Percentiles rank a stretch among this genome's conserved stretches.
These are phyloP conservation scores for Solanum infundibuliforme DNA, from an alignment of 257 asterid genomes.

Conservation along the genomic window DNA sequence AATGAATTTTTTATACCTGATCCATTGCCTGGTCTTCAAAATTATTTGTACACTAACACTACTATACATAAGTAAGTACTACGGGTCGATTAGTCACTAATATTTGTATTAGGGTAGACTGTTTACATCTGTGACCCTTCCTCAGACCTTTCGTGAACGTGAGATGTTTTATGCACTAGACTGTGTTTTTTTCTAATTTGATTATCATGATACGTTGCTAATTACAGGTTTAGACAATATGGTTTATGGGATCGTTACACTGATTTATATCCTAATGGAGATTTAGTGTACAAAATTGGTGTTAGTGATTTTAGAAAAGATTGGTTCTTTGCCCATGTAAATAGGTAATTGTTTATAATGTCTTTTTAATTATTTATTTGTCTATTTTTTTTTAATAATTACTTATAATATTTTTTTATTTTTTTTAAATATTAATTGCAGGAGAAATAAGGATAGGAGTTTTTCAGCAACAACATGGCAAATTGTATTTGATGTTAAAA, in stretches of 20 bases:
- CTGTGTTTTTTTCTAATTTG: not conserved
- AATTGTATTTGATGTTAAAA: too few species aligned
- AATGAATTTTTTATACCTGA: conserved; percentile 25
- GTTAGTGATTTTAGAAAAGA: conserved; percentile 14
- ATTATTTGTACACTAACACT: not conserved
- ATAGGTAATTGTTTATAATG: not conserved
- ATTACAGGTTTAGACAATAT: conserved; percentile 20
- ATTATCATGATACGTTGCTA: not conserved
- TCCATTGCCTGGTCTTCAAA: conserved; percentile 6
- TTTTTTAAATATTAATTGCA: too few species aligned
- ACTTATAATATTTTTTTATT: too few species aligned
- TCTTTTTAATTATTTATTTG: not conserved
- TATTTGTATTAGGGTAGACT: not conserved
- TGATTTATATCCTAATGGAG: conserved; percentile 22
- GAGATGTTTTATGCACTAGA: not conserved
- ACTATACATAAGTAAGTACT: not conserved
- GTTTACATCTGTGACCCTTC: too few species aligned
- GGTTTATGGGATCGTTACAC: conserved; percentile 29
- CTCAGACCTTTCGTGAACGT: rapidly evolving
- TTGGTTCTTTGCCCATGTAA: conserved; percentile 37
- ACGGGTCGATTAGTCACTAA: not conserved
- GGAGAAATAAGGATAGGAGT: too few species aligned
- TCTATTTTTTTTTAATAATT: too few species aligned
- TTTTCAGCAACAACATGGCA: too few species aligned
- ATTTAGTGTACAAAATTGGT: conserved; percentile 17